Base-by-base conservation (phyloP, 768 basidiomycete species). In the Mycena indigotica region DNA sequence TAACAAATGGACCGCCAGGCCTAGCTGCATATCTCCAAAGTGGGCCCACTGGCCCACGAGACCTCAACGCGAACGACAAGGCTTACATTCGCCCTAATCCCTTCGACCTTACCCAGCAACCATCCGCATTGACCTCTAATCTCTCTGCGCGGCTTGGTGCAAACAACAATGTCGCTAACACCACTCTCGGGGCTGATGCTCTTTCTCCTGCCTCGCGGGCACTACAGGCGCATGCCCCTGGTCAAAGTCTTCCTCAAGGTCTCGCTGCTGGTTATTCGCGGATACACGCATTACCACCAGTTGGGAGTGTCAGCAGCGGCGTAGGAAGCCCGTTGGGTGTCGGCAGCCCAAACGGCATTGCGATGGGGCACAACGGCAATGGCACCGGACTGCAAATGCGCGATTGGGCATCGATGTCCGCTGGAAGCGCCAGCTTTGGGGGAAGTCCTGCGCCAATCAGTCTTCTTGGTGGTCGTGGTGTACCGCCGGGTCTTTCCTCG, bases 251-350 rank as follows among this genome's bases (percentile, higher is more conserved):
- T 13, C 94, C 95, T 1, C 93, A 95, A 55, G 95, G 95, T 29
- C 82, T 98, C 26, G 95, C 94, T 0, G 92, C 92, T 0, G 95
- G 94, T 0, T 87, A 94, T 68, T 94, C 91, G 26, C 81, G 94
- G 56, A 88, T 98, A 56, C 95, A 98, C 64, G 88, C 94, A 1
- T 75, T 81, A 12, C 81, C 81, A 3, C 79, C 80, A 2, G 54
- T 76, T 19, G 72, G 70, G 2, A 75, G 57, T 26, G 35, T 50
- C 57, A 17, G 55, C 57, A 62, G 65, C 32, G 15, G 65, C 46
- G 65, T 65, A 48, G 65, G 65, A 44, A 44, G 62, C 40, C 57
- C 26, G 35, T 63, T 44, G 29, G 60, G 21, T 44, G 50, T 45
- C 5, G 28, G 49, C 25, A 58, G 50, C 41, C 28, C 52, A 5